phyloP scores from a whole-genome alignment of 495 filamentous ascomycete species.

The Talaromyces stipitatus region DNA sequence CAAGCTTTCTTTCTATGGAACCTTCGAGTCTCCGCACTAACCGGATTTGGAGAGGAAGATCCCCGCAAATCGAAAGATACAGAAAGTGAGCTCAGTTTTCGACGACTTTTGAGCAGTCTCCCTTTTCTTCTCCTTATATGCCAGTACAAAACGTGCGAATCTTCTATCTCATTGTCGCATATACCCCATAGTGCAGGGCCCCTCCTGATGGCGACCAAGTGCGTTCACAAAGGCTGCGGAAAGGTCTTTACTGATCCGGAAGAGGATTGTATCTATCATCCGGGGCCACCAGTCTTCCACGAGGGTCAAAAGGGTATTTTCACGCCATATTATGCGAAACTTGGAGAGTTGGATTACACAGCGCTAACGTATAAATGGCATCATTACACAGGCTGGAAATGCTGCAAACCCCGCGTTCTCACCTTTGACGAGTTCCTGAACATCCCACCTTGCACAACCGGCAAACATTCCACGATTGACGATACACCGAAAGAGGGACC shows the following conservation, averaged over 20 bases:
- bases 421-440: constrained; percentile 98
- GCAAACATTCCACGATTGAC: constrained; percentile 84
- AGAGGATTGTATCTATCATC: constrained; percentile 86
- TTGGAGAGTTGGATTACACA: neutral
- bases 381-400: constrained; percentile 78
- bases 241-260: constrained; percentile 78
- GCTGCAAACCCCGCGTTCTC: constrained; percentile 95
- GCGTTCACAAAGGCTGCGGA: constrained; percentile 91
- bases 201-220: constrained; percentile 78
- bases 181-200: neutral
- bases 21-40: constrained; percentile 41
- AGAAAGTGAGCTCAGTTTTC: neutral
- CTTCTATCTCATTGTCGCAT: neutral
- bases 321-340: constrained; percentile 4
- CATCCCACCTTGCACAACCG: constrained; percentile 89
- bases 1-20: constrained; percentile 27
- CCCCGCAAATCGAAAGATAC: neutral
- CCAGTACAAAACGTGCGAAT: neutral
- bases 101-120: neutral
- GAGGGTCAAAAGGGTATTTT: constrained; percentile 94
- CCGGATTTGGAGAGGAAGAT: constrained; percentile 17
- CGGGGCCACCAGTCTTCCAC: constrained; percentile 91
- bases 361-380: neutral
- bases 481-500: constrained; percentile 55
- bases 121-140: neutral